phyloP scores from a whole-genome alignment of 495 filamentous ascomycete species.

The Aspergillus baeticus region DNA sequence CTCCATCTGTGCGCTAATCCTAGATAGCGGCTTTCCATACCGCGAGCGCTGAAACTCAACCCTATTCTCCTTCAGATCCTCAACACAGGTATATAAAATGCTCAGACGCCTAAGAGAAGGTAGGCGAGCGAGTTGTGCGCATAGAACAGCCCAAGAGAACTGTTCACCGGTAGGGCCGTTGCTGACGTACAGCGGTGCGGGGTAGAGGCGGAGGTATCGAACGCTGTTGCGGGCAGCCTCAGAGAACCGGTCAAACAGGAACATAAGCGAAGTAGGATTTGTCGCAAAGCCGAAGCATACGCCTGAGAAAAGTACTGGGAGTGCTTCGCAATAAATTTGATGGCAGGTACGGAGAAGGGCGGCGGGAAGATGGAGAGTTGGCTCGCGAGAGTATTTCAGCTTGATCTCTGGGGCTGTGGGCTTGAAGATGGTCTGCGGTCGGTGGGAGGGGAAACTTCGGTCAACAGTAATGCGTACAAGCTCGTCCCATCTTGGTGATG shows the following conservation, averaged over 20 bases:
- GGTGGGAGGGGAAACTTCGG: background rate
- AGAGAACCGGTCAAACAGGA: constrained; percentile 4
- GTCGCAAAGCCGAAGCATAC: background rate
- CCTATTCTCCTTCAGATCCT: background rate
- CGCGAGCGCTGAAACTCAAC: background rate
- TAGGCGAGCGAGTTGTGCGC: background rate
- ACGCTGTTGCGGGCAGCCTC: background rate
- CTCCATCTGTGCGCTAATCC: background rate
- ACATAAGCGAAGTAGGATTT: constrained; percentile 2
- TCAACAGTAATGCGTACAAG: background rate
- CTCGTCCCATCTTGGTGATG: background rate
- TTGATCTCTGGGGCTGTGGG: background rate
- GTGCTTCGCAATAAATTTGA: background rate
- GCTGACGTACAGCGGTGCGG: constrained; percentile 1
- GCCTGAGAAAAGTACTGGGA: background rate
- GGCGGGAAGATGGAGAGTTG: background rate
- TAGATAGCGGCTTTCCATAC: background rate
- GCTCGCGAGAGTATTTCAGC: constrained; percentile 1
- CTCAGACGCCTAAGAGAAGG: background rate
- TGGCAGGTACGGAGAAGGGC: background rate
- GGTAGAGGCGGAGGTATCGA: constrained; percentile 2
- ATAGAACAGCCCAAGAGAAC: background rate
- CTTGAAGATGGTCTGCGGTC: background rate
- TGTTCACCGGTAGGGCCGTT: background rate
- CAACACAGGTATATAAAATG: background rate